These are phyloP conservation scores for Xylaria bambusicola DNA, from an alignment of 495 filamentous ascomycete genomes.

Conservation along the genomic window DNA sequence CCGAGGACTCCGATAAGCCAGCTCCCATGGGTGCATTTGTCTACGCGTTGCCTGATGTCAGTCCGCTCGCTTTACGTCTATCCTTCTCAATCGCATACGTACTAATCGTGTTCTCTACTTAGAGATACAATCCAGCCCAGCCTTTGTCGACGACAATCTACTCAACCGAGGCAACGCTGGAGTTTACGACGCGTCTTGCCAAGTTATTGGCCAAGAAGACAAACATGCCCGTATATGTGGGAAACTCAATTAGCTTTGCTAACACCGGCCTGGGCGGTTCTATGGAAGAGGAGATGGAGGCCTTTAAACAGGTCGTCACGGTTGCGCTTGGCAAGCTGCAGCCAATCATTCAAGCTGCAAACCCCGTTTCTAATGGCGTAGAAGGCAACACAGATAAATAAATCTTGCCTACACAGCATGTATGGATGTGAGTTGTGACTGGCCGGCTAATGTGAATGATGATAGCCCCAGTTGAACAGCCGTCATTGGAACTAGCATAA, in stretches of 20 bases:
- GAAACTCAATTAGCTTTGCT: conserved; percentile 70
- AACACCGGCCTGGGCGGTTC: conserved; percentile 69
- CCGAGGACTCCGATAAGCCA: conserved; percentile 55
- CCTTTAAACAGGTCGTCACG: conserved; percentile 69
- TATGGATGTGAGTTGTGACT: background rate
- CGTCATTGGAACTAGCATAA: too few relatives aligned
- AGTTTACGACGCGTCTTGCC: conserved; percentile 82
- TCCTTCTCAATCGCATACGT: background rate
- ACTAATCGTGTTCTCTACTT: conserved; percentile 12
- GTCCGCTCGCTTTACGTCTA: conserved; percentile 24
- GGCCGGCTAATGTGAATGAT: too few relatives aligned
- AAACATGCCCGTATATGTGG: conserved; percentile 76
- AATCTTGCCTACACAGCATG: background rate
- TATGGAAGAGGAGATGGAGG: conserved; percentile 95
- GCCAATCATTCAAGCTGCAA: conserved; percentile 6
- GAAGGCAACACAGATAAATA: background rate
- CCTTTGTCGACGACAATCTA: conserved; percentile 79
- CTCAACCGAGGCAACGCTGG: conserved; percentile 69
- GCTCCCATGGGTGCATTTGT: conserved; percentile 80
- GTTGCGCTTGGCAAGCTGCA: conserved; percentile 61
- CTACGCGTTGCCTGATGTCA: conserved; percentile 87
- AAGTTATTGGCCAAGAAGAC: conserved; percentile 76
- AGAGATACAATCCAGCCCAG: conserved; percentile 59
- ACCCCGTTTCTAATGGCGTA: background rate
- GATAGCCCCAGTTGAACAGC: too few relatives aligned